phyloP scores from a whole-genome alignment of 2,329 filamentous ascomycete species.

The Pseudopyrenochaeta lycopersici region DNA sequence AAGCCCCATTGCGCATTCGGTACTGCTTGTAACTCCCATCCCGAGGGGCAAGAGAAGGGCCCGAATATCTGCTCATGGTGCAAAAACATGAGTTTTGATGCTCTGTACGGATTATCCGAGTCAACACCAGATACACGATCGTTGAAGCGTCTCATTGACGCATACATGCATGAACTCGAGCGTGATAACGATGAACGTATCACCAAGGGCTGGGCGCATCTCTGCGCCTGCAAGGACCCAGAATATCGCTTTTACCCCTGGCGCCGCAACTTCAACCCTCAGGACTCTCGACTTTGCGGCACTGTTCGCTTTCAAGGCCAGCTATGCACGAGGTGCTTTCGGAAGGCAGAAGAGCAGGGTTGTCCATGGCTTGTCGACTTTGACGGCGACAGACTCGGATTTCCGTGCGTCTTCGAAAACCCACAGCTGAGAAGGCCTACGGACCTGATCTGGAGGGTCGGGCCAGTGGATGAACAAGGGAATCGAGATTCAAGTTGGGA shows the following conservation, averaged over 20 bases:
- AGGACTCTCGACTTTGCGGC: conserved; percentile 26
- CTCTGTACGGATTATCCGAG: conserved; percentile 25
- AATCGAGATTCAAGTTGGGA: conserved; percentile 31
- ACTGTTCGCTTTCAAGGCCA: conserved; percentile 31
- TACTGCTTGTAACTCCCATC: conserved; percentile 24
- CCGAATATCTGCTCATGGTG: conserved; percentile 33
- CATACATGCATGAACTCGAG: conserved; percentile 29
- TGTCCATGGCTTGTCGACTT: conserved; percentile 31
- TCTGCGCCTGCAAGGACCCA: conserved; percentile 35
- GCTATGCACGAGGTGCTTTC: conserved; percentile 31
- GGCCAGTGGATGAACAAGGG: conserved; percentile 26
- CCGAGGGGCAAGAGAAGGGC: conserved; percentile 28
- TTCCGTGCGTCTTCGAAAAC: conserved; percentile 34
- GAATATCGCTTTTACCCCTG: conserved; percentile 24
- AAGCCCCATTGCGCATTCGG: conserved; percentile 32
- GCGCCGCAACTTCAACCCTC: conserved; percentile 30
- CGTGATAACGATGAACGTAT: conserved; percentile 26
- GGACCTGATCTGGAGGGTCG: conserved; percentile 30
- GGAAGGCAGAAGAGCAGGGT: conserved; percentile 25
- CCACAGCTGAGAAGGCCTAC: conserved; percentile 14
- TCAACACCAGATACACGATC: conserved; percentile 13
- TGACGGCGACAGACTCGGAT: conserved; percentile 30
- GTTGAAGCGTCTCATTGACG: conserved; percentile 23
- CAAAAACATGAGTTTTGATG: conserved; percentile 34
- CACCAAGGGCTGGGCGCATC: conserved; percentile 26